A percentile compares a stretch with the other conserved stretches of the same genome.
Evolutionary conservation across 257 asterid genomes (phyloP).

Genomic region (Jacaranda mimosifolia): DNA sequence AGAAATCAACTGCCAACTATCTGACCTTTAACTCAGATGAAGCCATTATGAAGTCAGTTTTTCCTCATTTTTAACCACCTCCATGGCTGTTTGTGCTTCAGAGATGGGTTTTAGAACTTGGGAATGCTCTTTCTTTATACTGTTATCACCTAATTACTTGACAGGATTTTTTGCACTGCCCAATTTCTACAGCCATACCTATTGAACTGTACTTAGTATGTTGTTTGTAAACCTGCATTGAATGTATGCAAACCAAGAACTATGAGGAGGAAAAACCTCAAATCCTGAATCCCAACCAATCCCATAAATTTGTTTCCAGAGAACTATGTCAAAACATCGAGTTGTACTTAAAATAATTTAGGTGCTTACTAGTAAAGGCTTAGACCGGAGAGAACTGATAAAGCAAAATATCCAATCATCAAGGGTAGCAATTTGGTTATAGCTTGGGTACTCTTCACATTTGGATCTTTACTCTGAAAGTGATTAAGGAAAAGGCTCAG

Average conservation of each 20-base stretch:
- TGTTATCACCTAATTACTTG: constrained; percentile 55
- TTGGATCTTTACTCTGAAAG: constrained; percentile 91
- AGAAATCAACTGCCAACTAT: constrained; percentile 17
- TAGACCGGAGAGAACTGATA: constrained; percentile 97
- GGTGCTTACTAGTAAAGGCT: constrained; percentile 89
- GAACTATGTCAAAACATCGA: background rate
- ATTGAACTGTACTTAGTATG: constrained; percentile 87
- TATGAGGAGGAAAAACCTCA: background rate
- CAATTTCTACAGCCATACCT: constrained; percentile 87
- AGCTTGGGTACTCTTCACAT: constrained; percentile 83
- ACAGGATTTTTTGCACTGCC: constrained; percentile 86
- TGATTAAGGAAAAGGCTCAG: constrained; percentile 13
- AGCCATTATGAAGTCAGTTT: constrained; percentile 56
- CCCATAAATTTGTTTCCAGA: too few relatives aligned
- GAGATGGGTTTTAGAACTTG: constrained; percentile 53
- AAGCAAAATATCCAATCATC: constrained; percentile 93
- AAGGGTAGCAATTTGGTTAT: constrained; percentile 86
- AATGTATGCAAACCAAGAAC: constrained; percentile 2
- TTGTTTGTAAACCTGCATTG: constrained; percentile 95
- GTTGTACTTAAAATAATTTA: constrained; percentile 18
- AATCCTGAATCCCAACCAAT: background rate
- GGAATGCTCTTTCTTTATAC: constrained; percentile 54
- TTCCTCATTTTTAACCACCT: constrained; percentile 50
- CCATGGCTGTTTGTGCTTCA: constrained; percentile 54
- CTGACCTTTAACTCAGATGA: constrained; percentile 92